Evolutionary conservation across 2,329 filamentous ascomycete species (phyloP).

Genomic region (Colletotrichum sp.): DNA sequence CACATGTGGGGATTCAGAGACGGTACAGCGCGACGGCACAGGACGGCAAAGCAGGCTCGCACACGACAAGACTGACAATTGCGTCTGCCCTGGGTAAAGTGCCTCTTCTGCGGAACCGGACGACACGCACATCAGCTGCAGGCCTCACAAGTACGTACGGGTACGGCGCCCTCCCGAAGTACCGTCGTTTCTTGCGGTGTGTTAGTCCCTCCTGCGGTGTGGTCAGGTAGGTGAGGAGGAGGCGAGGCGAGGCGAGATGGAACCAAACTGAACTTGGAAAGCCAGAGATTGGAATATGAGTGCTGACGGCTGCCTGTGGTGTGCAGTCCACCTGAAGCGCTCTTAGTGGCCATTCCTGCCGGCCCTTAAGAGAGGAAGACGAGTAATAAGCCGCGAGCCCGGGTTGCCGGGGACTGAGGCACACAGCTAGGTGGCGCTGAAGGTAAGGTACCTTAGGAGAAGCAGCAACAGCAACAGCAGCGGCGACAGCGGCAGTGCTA

Average conservation of each 20-base stretch:
- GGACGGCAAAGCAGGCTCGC: neutral
- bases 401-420: neutral
- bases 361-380: neutral
- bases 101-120: neutral
- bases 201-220: neutral
- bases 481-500: neutral
- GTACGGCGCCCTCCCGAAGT: neutral
- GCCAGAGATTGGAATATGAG: neutral
- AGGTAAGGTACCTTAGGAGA: neutral
- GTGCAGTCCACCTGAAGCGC: neutral
- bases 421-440: neutral
- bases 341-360: neutral
- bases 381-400: neutral
- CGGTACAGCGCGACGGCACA: neutral
- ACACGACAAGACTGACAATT: neutral
- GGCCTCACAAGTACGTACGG: neutral
- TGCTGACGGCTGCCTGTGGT: constrained; percentile 13
- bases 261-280: neutral
- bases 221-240: neutral
- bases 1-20: neutral
- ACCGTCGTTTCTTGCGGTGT: neutral
- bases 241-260: neutral
- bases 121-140: neutral
- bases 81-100: neutral
- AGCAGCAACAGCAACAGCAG: neutral